A percentile compares a stretch with the other conserved stretches of the same genome.
phyloP scores from a whole-genome alignment of 768 basidiomycete species.

The Tulasnella calospora region DNA sequence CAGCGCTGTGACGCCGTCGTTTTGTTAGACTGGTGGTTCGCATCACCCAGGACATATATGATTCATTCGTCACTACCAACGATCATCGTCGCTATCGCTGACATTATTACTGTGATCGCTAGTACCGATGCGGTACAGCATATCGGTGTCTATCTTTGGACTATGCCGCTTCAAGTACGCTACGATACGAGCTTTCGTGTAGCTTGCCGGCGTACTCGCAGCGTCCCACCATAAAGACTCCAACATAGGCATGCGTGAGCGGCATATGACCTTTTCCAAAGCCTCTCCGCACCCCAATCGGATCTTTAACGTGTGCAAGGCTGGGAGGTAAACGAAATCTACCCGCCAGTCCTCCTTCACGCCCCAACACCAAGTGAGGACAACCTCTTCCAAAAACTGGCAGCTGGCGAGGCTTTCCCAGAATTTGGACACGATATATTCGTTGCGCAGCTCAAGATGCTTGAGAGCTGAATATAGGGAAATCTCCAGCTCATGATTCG shows the following conservation, averaged over 20 bases:
- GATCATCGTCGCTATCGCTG: too few species aligned
- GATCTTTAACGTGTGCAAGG: background rate
- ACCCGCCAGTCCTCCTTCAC: background rate
- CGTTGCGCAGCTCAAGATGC: background rate
- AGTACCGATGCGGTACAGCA: too few species aligned
- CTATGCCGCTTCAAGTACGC: too few species aligned
- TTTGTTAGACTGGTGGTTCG: too few species aligned
- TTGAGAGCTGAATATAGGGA: background rate
- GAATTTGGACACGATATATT: background rate
- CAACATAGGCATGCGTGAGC: background rate
- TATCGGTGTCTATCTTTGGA: too few species aligned
- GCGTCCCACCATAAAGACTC: background rate
- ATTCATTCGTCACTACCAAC: too few species aligned
- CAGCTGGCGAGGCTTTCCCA: background rate
- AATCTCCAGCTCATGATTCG: background rate
- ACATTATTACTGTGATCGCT: too few species aligned
- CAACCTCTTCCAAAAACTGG: background rate
- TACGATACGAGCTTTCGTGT: too few species aligned
- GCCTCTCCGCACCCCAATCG: background rate
- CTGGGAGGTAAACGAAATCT: background rate
- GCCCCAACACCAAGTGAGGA: background rate
- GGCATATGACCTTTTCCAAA: background rate
- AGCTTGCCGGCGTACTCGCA: too few species aligned
- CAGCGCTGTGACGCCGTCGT: too few species aligned
- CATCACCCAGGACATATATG: too few species aligned